A percentile compares a stretch with the other conserved stretches of the same genome.
These are phyloP conservation scores for Fusarium pseudoanthophilum DNA, from an alignment of 2,329 filamentous ascomycete genomes.

Conservation along the genomic window DNA sequence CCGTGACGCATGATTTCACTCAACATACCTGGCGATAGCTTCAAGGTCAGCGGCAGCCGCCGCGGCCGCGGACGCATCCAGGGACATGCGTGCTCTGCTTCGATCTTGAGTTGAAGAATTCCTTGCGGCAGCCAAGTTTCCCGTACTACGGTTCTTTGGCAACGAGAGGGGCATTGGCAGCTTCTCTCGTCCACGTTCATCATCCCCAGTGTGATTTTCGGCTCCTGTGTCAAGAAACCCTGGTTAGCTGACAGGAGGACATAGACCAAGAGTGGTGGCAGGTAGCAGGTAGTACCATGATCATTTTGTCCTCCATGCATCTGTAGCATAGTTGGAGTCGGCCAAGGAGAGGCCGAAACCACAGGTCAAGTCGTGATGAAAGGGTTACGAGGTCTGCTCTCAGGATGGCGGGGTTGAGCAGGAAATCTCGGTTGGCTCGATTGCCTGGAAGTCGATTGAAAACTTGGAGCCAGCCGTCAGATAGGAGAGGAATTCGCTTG, in stretches of 20 bases:
- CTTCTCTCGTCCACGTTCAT: conserved; percentile 57
- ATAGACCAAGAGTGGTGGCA: conserved; percentile 8
- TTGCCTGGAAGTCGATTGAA: conserved; percentile 27
- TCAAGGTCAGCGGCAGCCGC: conserved; percentile 71
- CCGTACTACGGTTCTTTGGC: conserved; percentile 74
- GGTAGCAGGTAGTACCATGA: conserved; percentile 49
- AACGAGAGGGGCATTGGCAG: conserved; percentile 61
- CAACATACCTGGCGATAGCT: conserved; percentile 74
- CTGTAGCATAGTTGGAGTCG: conserved; percentile 56
- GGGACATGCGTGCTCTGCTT: conserved; percentile 76
- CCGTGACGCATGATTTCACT: conserved; percentile 35
- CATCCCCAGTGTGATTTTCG: conserved; percentile 49
- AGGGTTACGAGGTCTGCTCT: conserved; percentile 32
- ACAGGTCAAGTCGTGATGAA: conserved; percentile 27
- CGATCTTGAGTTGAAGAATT: conserved; percentile 62
- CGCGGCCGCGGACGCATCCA: conserved; percentile 76
- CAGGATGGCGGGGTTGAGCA: conserved; percentile 43
- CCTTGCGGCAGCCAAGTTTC: conserved; percentile 63
- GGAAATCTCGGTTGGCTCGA: conserved; percentile 42
- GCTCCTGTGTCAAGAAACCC: conserved; percentile 42
- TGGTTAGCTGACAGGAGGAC: conserved; percentile 39
- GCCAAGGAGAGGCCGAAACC: conserved; percentile 38
- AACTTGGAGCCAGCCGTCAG: conserved; percentile 25
- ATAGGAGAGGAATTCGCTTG: conserved; percentile 6
- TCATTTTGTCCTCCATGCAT: conserved; percentile 56